phyloP scores from a whole-genome alignment of 2,329 filamentous ascomycete genomes.

The Arthrobotrys iridis region DNA sequence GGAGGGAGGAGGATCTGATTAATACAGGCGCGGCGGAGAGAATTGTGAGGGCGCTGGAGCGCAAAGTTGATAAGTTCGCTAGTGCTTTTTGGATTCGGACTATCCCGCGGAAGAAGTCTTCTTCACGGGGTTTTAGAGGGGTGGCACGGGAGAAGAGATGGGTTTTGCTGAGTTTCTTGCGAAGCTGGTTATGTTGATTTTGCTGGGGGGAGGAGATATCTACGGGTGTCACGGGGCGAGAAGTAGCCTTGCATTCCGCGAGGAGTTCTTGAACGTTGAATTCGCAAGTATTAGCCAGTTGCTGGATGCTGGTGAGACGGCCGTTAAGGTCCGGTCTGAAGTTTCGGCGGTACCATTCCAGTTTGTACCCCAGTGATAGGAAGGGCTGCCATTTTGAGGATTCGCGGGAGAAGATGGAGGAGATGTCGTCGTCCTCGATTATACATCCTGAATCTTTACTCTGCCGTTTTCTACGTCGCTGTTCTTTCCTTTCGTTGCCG shows the following conservation, averaged over 20 bases:
- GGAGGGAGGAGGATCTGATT: conserved; percentile 41
- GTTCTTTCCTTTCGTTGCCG: conserved; percentile 39
- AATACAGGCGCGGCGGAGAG: conserved; percentile 26
- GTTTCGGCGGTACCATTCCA: conserved; percentile 52
- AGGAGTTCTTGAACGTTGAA: conserved; percentile 43
- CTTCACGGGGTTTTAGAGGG: conserved; percentile 42
- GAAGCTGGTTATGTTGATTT: conserved; percentile 12
- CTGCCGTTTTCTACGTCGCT: conserved; percentile 18
- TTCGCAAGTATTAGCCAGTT: conserved; percentile 40
- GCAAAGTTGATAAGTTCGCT: conserved; percentile 33
- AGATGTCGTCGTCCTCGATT: conserved; percentile 47
- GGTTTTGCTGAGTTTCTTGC: conserved; percentile 31
- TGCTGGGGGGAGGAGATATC: background rate
- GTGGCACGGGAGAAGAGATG: conserved; percentile 15
- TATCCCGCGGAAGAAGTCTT: conserved; percentile 47
- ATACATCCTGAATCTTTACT: conserved; percentile 42
- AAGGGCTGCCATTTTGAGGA: conserved; percentile 39
- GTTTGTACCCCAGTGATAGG: conserved; percentile 36
- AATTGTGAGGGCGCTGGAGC: conserved; percentile 34
- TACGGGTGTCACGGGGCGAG: conserved; percentile 28
- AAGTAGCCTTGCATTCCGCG: conserved; percentile 9
- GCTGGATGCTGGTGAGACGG: conserved; percentile 26
- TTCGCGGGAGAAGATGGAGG: conserved; percentile 13
- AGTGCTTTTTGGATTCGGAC: conserved; percentile 49
- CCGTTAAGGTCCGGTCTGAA: conserved; percentile 48